Percentiles rank a stretch among this genome's conserved stretches.
phyloP scores from a whole-genome alignment of 371 early-diverging fungal genomes.

The Apophysomyces elegans region DNA sequence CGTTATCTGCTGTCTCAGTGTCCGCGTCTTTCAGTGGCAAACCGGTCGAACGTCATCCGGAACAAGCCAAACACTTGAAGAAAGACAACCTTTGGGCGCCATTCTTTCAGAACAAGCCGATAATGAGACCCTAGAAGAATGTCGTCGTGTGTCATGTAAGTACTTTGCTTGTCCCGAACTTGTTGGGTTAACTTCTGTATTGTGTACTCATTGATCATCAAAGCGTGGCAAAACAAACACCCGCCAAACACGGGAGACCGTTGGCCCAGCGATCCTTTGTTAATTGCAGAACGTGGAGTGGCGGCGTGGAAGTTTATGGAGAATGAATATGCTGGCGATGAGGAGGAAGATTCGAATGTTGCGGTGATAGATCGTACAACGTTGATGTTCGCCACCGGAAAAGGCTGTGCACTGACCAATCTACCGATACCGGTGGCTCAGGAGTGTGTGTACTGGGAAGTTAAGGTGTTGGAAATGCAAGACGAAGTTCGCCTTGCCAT shows the following conservation, averaged over 20 bases:
- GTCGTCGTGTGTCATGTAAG: conserved; percentile 22
- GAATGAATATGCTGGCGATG: conserved; percentile 25
- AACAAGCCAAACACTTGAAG: conserved; percentile 11
- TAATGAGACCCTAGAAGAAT: conserved; percentile 19
- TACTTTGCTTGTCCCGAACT: not conserved
- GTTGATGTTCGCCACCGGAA: conserved; percentile 68
- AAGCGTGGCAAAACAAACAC: conserved; percentile 42
- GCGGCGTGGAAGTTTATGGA: conserved; percentile 44
- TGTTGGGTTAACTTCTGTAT: not conserved
- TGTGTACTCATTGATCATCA: not conserved
- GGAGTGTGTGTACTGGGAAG: conserved; percentile 72
- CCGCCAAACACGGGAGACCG: conserved; percentile 35
- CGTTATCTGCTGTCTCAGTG: conserved; percentile 27
- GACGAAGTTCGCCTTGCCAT: conserved; percentile 48
- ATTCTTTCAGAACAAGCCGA: conserved; percentile 18
- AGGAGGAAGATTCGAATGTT: conserved; percentile 56
- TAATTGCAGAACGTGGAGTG: conserved; percentile 33
- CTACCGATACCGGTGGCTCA: conserved; percentile 72
- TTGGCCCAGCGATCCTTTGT: conserved; percentile 24
- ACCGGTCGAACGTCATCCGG: not conserved
- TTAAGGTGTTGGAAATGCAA: conserved; percentile 64
- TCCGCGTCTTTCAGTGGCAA: conserved; percentile 27
- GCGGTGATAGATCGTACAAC: conserved; percentile 73
- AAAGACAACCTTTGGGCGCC: conserved; percentile 27
- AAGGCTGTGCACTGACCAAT: conserved; percentile 75